Evolutionary conservation across 345 rosid genomes (phyloP).

Genomic region (Melastoma malabathricum): DNA sequence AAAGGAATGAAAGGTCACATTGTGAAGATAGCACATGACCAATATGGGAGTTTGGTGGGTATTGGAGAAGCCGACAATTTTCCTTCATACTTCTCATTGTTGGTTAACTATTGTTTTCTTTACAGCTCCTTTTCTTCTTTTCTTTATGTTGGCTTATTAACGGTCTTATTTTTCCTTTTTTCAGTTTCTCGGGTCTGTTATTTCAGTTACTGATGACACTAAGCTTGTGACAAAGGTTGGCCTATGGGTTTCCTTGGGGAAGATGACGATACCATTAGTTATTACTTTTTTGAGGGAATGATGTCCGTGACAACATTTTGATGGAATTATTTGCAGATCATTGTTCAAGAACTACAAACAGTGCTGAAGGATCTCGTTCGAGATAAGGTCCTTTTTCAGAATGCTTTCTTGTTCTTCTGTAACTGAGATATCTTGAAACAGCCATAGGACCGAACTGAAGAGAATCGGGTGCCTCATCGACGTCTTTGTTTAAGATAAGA

Average conservation of each 20-base stretch:
- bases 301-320: too few relatives aligned
- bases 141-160: background rate
- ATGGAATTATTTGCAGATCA: slow-evolving; percentile 25
- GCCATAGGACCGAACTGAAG: too few relatives aligned
- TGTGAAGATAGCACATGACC: slow-evolving; percentile 54
- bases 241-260: slow-evolving; percentile 6
- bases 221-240: slow-evolving; percentile 73
- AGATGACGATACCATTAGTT: background rate
- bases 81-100: too few relatives aligned
- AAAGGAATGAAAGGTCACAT: slow-evolving; percentile 71
- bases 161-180: slow-evolving; percentile 5
- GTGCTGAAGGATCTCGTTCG: slow-evolving; percentile 49
- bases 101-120: background rate
- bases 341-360: slow-evolving; percentile 63
- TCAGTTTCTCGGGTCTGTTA: slow-evolving; percentile 66
- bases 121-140: background rate
- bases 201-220: slow-evolving; percentile 85
- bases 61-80: too few relatives aligned
- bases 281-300: too few relatives aligned
- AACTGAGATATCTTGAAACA: too few relatives aligned
- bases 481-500: too few relatives aligned
- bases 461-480: too few relatives aligned
- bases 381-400: slow-evolving; percentile 45
- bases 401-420: slow-evolving; percentile 6
- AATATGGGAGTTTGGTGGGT: slow-evolving; percentile 68